A percentile compares a stretch with the other conserved stretches of the same genome.
phyloP scores from a whole-genome alignment of 1,139 yeast genomes.

The Diutina pseudorugosa region DNA sequence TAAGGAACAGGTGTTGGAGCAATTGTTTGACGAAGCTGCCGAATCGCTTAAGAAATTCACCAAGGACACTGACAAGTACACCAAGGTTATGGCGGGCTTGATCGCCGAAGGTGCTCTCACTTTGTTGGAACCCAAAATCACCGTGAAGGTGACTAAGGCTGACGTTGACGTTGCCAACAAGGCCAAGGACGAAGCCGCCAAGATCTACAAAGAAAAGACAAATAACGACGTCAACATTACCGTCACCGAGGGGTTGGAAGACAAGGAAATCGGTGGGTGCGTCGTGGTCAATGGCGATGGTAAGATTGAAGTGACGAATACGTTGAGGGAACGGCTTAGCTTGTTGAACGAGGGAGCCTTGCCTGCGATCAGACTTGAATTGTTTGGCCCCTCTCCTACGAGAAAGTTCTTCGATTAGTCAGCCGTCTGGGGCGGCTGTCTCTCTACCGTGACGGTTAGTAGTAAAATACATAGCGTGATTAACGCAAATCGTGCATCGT shows the following conservation, averaged over 20 bases:
- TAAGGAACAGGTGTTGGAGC: conserved; percentile 70
- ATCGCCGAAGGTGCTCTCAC: conserved; percentile 75
- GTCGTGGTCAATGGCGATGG: conserved; percentile 58
- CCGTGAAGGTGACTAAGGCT: conserved; percentile 54
- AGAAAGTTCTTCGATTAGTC: conserved; percentile 81
- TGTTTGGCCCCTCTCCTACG: conserved; percentile 77
- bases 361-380: conserved; percentile 84
- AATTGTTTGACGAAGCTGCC: conserved; percentile 62
- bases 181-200: conserved; percentile 50
- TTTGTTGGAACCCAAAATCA: conserved; percentile 57
- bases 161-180: conserved; percentile 57
- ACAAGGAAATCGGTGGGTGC: conserved; percentile 78
- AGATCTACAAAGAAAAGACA: conserved; percentile 48
- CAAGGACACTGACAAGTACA: conserved; percentile 39
- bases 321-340: conserved; percentile 86
- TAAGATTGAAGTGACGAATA: conserved; percentile 82
- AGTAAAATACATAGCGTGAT: not conserved
- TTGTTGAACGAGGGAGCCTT: conserved; percentile 74
- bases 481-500: not conserved
- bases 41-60: conserved; percentile 46
- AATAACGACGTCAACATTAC: conserved; percentile 35
- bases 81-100: conserved; percentile 59
- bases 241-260: conserved; percentile 48
- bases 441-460: not conserved
- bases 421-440: not conserved